Evolutionary conservation across 2,329 filamentous ascomycete genomes (phyloP), one percentile per base, ranked within the genome.

Genomic region (Talaromyces sp.): DNA sequence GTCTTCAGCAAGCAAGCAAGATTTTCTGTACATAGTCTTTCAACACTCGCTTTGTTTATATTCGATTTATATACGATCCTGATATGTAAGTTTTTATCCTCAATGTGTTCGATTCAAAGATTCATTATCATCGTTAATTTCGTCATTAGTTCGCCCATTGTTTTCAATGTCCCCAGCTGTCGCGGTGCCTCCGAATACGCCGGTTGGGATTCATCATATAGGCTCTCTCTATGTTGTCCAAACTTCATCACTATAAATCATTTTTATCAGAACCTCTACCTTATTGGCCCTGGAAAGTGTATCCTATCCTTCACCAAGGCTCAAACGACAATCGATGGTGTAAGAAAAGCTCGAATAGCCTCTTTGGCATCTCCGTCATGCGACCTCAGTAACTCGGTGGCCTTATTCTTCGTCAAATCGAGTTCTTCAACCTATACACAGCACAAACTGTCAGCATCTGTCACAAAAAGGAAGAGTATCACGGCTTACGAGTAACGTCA

Each of bases 311-410:
- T n/a, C 4, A 4, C 47, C 35, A 47, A 35, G 9, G 33, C 35
- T 66, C 43, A 66, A 25, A 41, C 50, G 11, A 64, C 64, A 19
- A 64, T 52, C 19, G 66, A 43, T 7, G 77, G 73, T 1, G 73
- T 58, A 57, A 82, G 73, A 66, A 80, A 82, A 5, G 79, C 79
- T 63, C 70, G 76, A 65, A 83, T 74, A 2, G 81, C 79, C 68
- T 72, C 73, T 11, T 68, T 74, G 2, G 71, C 73, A 74, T 83
- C 76, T 1, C 80, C 81, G n/a, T 82, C 80, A 69, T 82, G 72
- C n/a, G 74, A 70, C 64, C 75, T 79, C 52, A 83, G 70, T 35
- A 83, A 69, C 61, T 83, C 81, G 13, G 79, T 82, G 13, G 81
- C 81, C 67, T 81, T 82, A 33, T 63, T 68, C 68, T 82, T 82